Evolutionary conservation across 257 asterid genomes (phyloP).

Genomic region (Jacaranda mimosifolia): DNA sequence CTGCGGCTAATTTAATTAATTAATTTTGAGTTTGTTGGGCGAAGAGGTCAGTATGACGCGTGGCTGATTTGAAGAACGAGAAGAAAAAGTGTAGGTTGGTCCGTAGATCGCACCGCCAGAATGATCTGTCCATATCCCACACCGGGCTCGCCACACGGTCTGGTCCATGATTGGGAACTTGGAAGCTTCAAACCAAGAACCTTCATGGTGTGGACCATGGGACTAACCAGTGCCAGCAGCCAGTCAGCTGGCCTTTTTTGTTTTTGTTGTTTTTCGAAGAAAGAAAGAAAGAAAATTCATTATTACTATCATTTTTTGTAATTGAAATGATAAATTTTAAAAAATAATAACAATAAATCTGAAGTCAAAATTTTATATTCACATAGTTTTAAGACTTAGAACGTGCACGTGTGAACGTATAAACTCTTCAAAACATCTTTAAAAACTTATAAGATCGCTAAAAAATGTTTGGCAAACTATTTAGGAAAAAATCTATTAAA

Average conservation of each 20-base stretch:
- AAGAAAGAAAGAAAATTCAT: no score
- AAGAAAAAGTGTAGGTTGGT: neutral
- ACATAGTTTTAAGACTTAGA: no score
- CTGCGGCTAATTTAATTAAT: neutral
- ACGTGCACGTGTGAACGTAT: no score
- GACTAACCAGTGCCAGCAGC: neutral
- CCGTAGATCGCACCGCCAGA: conserved; percentile 29
- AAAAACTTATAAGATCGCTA: no score
- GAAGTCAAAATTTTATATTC: no score
- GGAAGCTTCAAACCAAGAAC: neutral
- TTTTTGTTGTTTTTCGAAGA: no score
- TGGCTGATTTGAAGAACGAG: neutral
- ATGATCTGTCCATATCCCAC: neutral
- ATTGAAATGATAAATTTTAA: no score
- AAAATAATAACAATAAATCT: no score
- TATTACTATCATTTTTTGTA: no score
- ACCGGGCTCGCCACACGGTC: neutral
- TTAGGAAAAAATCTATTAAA: no score
- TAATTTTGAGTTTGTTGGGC: neutral
- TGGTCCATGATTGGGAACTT: neutral
- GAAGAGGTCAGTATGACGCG: neutral
- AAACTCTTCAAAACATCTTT: no score
- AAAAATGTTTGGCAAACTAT: no score
- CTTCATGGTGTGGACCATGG: neutral
- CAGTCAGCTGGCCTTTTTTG: neutral